Base-by-base conservation (phyloP, 345 rosid genomes). In the Camelina laxa region DNA sequence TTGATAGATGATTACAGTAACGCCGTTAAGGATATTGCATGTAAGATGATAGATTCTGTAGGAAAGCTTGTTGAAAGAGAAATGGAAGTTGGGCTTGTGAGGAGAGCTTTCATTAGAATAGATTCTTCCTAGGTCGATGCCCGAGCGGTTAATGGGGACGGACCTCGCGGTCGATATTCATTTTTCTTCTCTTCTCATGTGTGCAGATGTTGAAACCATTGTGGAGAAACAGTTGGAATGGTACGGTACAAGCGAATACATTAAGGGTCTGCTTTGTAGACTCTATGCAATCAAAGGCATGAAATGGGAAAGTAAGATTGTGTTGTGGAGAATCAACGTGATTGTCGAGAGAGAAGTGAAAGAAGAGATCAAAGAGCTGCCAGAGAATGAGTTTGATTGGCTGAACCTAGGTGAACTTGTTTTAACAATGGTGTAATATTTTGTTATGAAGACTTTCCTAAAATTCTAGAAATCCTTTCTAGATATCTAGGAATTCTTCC, bases 41-140 rank as follows among this genome's bases (percentile, higher is more conserved):
- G 48, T 2, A 11, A 15, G 67, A 70, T 59, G 59, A 6, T 70
- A 35, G 12, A 60, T 21, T 9, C 58, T 9, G 38, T 58, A 48
- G 48, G 7, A 22, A 1, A 48, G 20, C 67, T 70, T 20, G 75
- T 44, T 8, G 67, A 36, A 49, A 61, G 61, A 60, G 16, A 3
- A 68, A 68, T 68, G 73, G 64, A 69, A 21, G 22, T 56, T 39
- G 64, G 64, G 9, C 1, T 69, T 41, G 64, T 69, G 20, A 69
- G 9, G 30, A 56, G 73, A 41, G 73, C 54, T 22, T 69, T 69
- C 17, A n/a, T n/a, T n/a, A 41, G 24, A 6, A n/a, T n/a, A n/a
- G n/a, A n/a, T n/a, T n/a, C n/a, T n/a, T n/a, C n/a, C n/a, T n/a
- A n/a, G n/a, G n/a, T n/a, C n/a, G n/a, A n/a, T n/a, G n/a, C n/a